A percentile compares a stretch with the other conserved stretches of the same genome.
Conservation (phyloP, 208 protist species). For the Vickermania ingenoplastis region DNA sequence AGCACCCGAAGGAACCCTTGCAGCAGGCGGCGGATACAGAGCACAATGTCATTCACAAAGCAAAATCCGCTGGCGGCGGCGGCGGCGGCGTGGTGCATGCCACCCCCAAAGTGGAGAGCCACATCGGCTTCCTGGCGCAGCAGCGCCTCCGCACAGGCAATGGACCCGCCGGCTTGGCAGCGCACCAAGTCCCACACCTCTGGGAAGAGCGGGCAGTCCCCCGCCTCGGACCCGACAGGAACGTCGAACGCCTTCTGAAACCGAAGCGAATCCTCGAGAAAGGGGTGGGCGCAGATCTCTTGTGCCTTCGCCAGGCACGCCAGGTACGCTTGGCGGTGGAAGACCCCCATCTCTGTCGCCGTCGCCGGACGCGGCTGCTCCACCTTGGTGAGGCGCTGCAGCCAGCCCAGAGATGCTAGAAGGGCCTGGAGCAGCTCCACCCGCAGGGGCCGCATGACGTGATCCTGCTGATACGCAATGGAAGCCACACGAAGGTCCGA, state of each 20-base stretch:
- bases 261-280: constrained; percentile 35
- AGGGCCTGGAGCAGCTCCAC: constrained; percentile 60
- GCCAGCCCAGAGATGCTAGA: constrained; percentile 62
- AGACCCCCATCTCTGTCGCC: constrained; percentile 45
- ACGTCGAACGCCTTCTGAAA: constrained; percentile 80
- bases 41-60: constrained; percentile 99
- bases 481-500: constrained; percentile 54
- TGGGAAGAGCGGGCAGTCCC: constrained; percentile 75
- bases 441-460: constrained; percentile 70
- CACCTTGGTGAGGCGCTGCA: constrained; percentile 39
- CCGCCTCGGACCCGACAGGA: constrained; percentile 35
- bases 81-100: constrained; percentile 95
- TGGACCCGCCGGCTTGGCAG: constrained; percentile 82
- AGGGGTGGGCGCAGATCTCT: constrained; percentile 56
- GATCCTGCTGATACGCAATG: constrained; percentile 59
- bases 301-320: constrained; percentile 53
- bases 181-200: constrained; percentile 69
- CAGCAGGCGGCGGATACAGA: constrained; percentile 98
- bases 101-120: constrained; percentile 99
- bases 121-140: constrained; percentile 88
- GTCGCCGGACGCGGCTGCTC: constrained; percentile 38
- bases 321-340: constrained; percentile 65
- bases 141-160: constrained; percentile 94
- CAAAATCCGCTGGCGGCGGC: constrained; percentile 97
- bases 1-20: constrained; percentile 95